phyloP scores from a whole-genome alignment of 352 stramenopile species.

The Pythium phragmitis region DNA sequence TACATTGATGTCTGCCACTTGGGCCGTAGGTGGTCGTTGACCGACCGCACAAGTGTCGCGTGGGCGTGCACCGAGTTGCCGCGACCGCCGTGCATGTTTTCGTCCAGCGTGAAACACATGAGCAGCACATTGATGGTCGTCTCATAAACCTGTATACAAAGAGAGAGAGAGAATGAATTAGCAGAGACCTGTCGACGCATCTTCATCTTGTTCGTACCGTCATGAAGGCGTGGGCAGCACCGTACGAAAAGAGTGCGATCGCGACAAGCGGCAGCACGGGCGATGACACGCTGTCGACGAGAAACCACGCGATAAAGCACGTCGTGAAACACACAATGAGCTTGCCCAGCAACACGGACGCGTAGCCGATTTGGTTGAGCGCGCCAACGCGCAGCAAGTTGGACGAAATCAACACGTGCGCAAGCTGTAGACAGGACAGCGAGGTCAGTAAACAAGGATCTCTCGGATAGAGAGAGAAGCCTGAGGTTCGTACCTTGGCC shows the following conservation, averaged over 20 bases:
- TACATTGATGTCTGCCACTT: conserved; percentile 84
- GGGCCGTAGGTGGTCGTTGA: conserved; percentile 80
- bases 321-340: conserved; percentile 75
- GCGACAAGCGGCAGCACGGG: conserved; percentile 64
- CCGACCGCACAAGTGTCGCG: conserved; percentile 60
- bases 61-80: conserved; percentile 68
- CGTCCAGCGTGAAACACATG: conserved; percentile 84
- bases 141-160: conserved; percentile 70
- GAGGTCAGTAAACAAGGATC: not conserved
- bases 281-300: conserved; percentile 66
- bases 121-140: conserved; percentile 85
- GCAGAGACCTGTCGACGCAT: not conserved
- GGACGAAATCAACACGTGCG: conserved; percentile 67
- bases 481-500: conserved; percentile 45
- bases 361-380: conserved; percentile 63
- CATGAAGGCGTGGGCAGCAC: conserved; percentile 78
- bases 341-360: conserved; percentile 71
- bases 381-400: conserved; percentile 66
- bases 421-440: conserved; percentile 32
- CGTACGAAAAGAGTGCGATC: conserved; percentile 73
- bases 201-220: conserved; percentile 39
- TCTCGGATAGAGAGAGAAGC: not conserved
- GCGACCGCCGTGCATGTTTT: conserved; percentile 77
- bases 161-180: not conserved
- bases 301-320: conserved; percentile 66